These are phyloP conservation scores for Scutellaria baicalensis DNA, from an alignment of 257 asterid species.

Conservation along the genomic window DNA sequence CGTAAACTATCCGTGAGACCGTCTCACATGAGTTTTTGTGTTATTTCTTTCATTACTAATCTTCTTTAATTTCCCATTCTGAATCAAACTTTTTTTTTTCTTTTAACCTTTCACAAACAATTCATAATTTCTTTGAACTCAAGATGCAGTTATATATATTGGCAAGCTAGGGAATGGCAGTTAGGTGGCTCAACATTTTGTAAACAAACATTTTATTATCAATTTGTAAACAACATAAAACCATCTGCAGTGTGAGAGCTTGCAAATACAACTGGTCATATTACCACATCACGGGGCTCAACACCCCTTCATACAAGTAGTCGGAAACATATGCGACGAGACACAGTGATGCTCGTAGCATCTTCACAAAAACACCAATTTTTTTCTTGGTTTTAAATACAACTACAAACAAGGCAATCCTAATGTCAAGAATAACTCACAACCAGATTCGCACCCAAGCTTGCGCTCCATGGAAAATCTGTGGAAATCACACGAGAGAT, in stretches of 20 bases:
- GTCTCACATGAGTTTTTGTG: no score
- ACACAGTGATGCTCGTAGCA: not conserved
- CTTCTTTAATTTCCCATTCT: no score
- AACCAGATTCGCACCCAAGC: conserved; percentile 54
- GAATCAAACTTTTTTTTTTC: no score
- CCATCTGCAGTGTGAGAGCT: not conserved
- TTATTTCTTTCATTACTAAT: no score
- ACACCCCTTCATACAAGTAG: not conserved
- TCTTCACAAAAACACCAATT: conserved; percentile 1
- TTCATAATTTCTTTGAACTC: no score
- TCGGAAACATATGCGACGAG: not conserved
- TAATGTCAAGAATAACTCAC: conserved; percentile 12
- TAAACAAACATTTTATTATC: no score
- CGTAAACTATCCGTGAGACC: no score
- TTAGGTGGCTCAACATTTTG: not conserved
- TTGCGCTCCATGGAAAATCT: conserved; percentile 43
- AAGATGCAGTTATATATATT: no score
- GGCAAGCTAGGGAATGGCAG: no score
- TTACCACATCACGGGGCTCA: not conserved
- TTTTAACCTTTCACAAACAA: no score
- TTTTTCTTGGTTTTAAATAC: conserved; percentile 6
- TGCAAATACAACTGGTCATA: not conserved
- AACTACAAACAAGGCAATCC: conserved; percentile 27
- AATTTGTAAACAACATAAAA: no score
- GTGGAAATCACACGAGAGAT: conserved; percentile 35